These are phyloP conservation scores for Blastocladiella emersonii DNA, from an alignment of 371 early-diverging fungal species.

Conservation along the genomic window DNA sequence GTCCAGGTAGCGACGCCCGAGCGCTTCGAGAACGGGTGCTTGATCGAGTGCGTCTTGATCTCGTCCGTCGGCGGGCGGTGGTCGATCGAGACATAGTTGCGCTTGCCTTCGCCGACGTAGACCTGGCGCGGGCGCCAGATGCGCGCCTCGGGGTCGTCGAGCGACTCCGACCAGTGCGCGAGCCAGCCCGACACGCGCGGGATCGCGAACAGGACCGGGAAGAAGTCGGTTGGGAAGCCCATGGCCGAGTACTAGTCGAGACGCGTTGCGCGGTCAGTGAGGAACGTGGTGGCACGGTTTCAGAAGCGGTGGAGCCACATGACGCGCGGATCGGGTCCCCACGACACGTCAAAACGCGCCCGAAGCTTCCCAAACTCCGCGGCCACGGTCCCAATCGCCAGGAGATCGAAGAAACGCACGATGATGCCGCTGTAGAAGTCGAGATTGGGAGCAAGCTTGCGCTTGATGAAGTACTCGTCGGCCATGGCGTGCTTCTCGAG, in stretches of 20 bases:
- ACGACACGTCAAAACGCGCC: too few relatives aligned
- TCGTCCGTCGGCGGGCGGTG: not conserved
- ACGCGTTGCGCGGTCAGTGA: too few relatives aligned
- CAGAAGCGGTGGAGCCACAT: too few relatives aligned
- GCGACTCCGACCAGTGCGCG: conserved; percentile 35
- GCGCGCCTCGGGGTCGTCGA: conserved; percentile 25
- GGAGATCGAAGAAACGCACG: conserved; percentile 17
- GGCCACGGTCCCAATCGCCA: too few relatives aligned
- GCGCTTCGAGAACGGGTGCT: not conserved
- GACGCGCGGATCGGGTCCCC: too few relatives aligned
- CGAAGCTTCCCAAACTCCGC: too few relatives aligned
- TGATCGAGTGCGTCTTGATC: not conserved
- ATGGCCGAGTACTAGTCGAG: conserved; percentile 36
- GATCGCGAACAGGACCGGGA: conserved; percentile 44
- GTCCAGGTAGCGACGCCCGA: not conserved
- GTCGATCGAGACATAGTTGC: conserved; percentile 28
- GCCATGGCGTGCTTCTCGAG: conserved; percentile 29
- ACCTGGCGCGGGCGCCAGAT: conserved; percentile 49
- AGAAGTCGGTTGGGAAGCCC: conserved; percentile 51
- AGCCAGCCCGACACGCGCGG: conserved; percentile 34
- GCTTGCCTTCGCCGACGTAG: conserved; percentile 25
- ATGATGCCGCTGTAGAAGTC: conserved; percentile 38
- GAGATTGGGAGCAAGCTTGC: conserved; percentile 42
- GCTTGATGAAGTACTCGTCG: conserved; percentile 41
- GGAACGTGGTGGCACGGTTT: too few relatives aligned